Conservation (phyloP, 768 basidiomycete species). For the Auriculariales sp. region DNA sequence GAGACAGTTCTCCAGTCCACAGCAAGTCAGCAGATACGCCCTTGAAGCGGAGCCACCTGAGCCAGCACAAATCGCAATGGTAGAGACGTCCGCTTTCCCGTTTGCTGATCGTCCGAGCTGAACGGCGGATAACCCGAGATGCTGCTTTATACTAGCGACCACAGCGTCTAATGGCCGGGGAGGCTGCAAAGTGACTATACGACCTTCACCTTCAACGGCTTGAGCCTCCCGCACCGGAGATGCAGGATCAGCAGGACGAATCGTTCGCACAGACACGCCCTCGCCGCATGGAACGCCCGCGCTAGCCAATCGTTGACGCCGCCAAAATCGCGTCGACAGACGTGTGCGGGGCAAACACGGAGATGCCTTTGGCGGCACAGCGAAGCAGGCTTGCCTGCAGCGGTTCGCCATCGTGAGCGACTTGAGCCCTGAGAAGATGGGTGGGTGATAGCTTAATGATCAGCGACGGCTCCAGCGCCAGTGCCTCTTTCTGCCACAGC, state of each 20-base stretch:
- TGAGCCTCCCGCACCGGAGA: conserved; percentile 17
- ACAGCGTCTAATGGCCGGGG: conserved; percentile 46
- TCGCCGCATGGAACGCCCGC: conserved; percentile 16
- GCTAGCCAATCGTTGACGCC: conserved; percentile 91
- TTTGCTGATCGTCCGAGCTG: conserved; percentile 12
- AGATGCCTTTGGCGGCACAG: conserved; percentile 72
- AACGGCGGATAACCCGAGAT: conserved; percentile 31
- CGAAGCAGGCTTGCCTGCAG: conserved; percentile 68
- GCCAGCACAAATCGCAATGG: conserved; percentile 85
- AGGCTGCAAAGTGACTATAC: conserved; percentile 46
- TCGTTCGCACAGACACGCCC: conserved; percentile 30
- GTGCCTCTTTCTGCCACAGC: conserved; percentile 55
- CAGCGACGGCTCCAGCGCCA: conserved; percentile 31
- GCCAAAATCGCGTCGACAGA: conserved; percentile 66
- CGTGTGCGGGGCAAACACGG: conserved; percentile 79
- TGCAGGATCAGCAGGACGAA: conserved; percentile 19
- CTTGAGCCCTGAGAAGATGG: conserved; percentile 62
- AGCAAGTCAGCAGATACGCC: conserved; percentile 71
- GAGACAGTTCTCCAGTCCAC: conserved; percentile 65
- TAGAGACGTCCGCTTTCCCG: conserved; percentile 26
- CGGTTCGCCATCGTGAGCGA: conserved; percentile 67
- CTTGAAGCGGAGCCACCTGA: conserved; percentile 67
- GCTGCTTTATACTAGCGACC: conserved; percentile 52
- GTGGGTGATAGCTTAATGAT: conserved; percentile 78
- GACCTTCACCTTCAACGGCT: conserved; percentile 36